phyloP scores from a whole-genome alignment of 495 filamentous ascomycete genomes.

The Pseudotulostoma volvatum region DNA sequence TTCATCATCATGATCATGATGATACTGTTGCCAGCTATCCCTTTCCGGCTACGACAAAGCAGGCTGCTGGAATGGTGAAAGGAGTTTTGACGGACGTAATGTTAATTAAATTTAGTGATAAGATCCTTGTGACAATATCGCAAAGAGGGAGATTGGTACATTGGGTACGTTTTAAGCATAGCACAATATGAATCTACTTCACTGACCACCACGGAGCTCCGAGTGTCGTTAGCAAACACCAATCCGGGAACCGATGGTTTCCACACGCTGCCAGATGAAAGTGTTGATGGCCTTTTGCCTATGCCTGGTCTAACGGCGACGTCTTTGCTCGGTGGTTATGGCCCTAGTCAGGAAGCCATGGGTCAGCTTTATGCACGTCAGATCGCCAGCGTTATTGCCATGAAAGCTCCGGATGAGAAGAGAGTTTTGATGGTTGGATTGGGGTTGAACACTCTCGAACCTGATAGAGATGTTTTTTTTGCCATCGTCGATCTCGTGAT shows the following conservation, averaged over 20 bases:
- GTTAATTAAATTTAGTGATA: conserved; percentile 65
- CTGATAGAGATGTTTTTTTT: conserved; percentile 59
- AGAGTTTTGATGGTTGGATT: conserved; percentile 69
- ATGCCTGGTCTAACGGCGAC: conserved; percentile 68
- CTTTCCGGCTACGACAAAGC: conserved; percentile 65
- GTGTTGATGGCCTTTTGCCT: conserved; percentile 50
- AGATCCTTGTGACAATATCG: conserved; percentile 78
- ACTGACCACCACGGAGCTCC: conserved; percentile 42
- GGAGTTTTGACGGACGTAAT: conserved; percentile 56
- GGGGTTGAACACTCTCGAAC: conserved; percentile 48
- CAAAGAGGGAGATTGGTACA: conserved; percentile 76
- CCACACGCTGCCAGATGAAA: conserved; percentile 29
- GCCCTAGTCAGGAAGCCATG: conserved; percentile 59
- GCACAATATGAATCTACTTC: not conserved
- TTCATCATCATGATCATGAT: too few species aligned
- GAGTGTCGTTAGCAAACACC: conserved; percentile 63
- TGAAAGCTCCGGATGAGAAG: conserved; percentile 56
- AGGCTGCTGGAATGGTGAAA: conserved; percentile 44
- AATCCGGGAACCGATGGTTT: conserved; percentile 39
- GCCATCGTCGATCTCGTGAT: conserved; percentile 68
- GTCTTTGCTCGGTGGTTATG: conserved; percentile 73
- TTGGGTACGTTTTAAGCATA: conserved; percentile 46
- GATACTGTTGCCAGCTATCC: too few species aligned
- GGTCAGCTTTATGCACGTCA: conserved; percentile 82
- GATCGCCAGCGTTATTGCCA: conserved; percentile 62